Base-by-base conservation (phyloP, 139 green algal species). In the Parachlorella kessleri region DNA sequence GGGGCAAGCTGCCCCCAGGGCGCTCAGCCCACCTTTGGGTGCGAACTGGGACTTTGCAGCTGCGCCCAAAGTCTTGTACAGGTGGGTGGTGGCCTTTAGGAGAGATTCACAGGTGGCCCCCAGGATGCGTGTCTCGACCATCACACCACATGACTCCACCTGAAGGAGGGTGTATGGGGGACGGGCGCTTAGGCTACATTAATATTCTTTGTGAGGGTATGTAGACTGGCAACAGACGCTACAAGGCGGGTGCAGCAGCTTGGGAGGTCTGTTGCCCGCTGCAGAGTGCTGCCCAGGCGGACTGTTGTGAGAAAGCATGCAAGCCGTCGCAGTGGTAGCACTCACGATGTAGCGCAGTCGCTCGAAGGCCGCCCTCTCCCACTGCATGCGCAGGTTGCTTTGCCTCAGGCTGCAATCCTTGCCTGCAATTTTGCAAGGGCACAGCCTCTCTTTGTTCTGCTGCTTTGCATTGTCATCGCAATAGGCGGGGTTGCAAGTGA, bases 71-170 rank as follows among this genome's bases (percentile, higher is more conserved):
- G 75, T 26, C 41, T 74, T 74, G 75, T 75, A 81, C 5, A 70
- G 24, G 9, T 66, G 75, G 2, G 37, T 81, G 36, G 59, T 37
- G 23, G 39, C 26, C 35, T 54, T 75, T 35, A 75, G 7, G 4
- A 81, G 66, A 3, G 9, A 24, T 37, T 81, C 75, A 64, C 66
- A 74, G 64, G 40, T 32, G 3, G 30, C 30, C 41, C 75, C 75
- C 9, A 9, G 35, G 24, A 80, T 40, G 1, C 39, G 64, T 0
- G 64, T 9, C 0, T 66, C 75, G 1, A 32, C 32, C 24, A 73
- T 63, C 26, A 74, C 38, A 8, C 48, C 48, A 59, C 48, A 59
- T 59, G 21, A 14, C 48, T 59, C 48, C 21, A 59, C 21, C 48
- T 59, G n/a, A 41, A 68, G 66, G 63, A 73, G 18, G 33, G 65